Conservation (phyloP, 2,329 filamentous ascomycete genomes). For the Colletotrichum melonis region DNA sequence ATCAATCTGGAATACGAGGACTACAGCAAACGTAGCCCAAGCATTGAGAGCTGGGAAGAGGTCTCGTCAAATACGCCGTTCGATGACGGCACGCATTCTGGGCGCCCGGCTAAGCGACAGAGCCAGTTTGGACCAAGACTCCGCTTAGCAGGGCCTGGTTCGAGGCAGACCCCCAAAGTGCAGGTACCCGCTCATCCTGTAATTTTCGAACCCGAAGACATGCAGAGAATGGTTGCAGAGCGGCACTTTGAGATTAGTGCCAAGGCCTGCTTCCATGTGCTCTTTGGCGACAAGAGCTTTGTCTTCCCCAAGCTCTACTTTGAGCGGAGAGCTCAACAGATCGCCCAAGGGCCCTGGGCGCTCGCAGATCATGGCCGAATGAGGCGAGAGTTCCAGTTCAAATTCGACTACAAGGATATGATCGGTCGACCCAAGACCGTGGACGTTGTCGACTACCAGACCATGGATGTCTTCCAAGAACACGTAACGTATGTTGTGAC, state of each 20-base stretch:
- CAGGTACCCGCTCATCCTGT: conserved; percentile 86
- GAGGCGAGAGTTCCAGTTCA: conserved; percentile 84
- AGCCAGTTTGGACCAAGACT: conserved; percentile 50
- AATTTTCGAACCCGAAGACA: conserved; percentile 84
- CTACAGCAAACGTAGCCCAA: conserved; percentile 73
- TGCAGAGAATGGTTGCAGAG: conserved; percentile 80
- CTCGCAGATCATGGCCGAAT: conserved; percentile 76
- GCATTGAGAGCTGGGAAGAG: conserved; percentile 93
- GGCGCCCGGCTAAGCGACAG: conserved; percentile 49
- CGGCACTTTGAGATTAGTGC: conserved; percentile 90
- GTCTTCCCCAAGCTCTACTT: conserved; percentile 93
- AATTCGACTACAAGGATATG: conserved; percentile 74
- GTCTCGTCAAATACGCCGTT: conserved; percentile 69
- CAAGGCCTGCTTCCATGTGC: conserved; percentile 93
- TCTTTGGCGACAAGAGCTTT: conserved; percentile 96
- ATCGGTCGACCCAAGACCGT: conserved; percentile 70
- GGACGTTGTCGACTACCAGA: conserved; percentile 83
- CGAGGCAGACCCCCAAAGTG: conserved; percentile 69
- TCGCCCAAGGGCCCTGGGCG: conserved; percentile 88
- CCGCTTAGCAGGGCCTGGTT: conserved; percentile 42
- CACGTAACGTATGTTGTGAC: conserved; percentile 76
- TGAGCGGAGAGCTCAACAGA: conserved; percentile 81
- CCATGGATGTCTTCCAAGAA: conserved; percentile 85
- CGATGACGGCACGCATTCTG: conserved; percentile 65
- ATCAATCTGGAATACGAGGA: conserved; percentile 78